These are phyloP conservation scores for Collybia nuda DNA, from an alignment of 768 basidiomycete genomes.

Conservation along the genomic window DNA sequence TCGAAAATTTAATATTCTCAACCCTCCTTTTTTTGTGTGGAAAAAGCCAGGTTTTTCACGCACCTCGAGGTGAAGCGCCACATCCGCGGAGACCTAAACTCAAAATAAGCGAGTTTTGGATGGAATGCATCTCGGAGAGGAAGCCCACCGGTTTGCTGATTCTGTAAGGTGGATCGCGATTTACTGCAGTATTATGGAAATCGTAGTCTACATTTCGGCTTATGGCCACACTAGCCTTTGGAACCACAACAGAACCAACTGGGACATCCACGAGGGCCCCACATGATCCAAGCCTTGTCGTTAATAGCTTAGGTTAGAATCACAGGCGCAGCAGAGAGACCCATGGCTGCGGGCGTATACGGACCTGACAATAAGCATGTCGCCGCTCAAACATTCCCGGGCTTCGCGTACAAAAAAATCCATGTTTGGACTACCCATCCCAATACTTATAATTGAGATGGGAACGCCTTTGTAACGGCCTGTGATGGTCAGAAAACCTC, in stretches of 20 bases:
- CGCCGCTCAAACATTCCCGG: slow-evolving; percentile 69
- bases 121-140: slow-evolving; percentile 9
- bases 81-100: slow-evolving; percentile 59
- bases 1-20: too few species aligned
- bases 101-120: slow-evolving; percentile 8
- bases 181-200: slow-evolving; percentile 48
- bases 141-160: slow-evolving; percentile 63
- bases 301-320: slow-evolving; percentile 2
- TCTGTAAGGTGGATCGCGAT: slow-evolving; percentile 53
- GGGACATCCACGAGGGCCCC: slow-evolving; percentile 67
- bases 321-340: too few species aligned
- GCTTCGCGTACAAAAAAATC: slow-evolving; percentile 86
- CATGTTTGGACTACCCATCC: slow-evolving; percentile 82
- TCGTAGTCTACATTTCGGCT: slow-evolving; percentile 78
- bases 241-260: slow-evolving; percentile 77
- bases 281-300: slow-evolving; percentile 79
- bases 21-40: too few species aligned
- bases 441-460: slow-evolving; percentile 74
- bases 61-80: slow-evolving; percentile 49
- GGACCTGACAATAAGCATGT: slow-evolving; percentile 52
- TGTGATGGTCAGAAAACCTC: slow-evolving; percentile 75
- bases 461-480: slow-evolving; percentile 64
- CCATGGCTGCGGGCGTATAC: slow-evolving; percentile 10
- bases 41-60: slow-evolving; percentile 18
- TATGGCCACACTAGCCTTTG: slow-evolving; percentile 65